These are phyloP conservation scores for Hippophae gyantsensis DNA, from an alignment of 306 rosid genomes.

Conservation along the genomic window DNA sequence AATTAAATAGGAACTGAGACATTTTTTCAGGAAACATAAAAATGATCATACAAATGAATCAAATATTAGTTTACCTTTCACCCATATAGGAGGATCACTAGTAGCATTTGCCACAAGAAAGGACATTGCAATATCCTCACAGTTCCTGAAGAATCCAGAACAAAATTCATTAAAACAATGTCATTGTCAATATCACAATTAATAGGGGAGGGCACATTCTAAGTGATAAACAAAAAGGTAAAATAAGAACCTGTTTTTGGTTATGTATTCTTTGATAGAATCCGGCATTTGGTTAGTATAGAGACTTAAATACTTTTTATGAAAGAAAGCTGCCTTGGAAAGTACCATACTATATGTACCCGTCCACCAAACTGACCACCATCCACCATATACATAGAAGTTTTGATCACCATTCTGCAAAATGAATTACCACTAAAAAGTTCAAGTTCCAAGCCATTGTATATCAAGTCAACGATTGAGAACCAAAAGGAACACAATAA, in stretches of 20 bases:
- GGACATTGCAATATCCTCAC: conserved; percentile 99
- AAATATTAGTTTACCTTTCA: conserved; percentile 51
- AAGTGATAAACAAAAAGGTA: conserved; percentile 1
- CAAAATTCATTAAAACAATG: not conserved
- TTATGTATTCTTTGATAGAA: conserved; percentile 62
- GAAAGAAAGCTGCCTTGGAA: conserved; percentile 96
- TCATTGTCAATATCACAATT: not conserved
- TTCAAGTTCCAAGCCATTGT: not conserved
- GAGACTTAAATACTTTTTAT: conserved; percentile 68
- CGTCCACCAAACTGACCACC: conserved; percentile 99
- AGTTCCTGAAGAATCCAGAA: conserved; percentile 57
- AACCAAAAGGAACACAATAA: not conserved
- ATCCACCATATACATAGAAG: conserved; percentile 66
- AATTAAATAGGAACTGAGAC: no score
- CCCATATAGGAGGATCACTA: conserved; percentile 96
- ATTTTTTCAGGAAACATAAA: not conserved
- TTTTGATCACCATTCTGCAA: conserved; percentile 44
- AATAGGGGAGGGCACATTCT: not conserved
- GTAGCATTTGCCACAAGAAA: conserved; percentile 89
- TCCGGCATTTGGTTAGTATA: conserved; percentile 82
- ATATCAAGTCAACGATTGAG: not conserved
- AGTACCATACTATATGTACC: conserved; percentile 94
- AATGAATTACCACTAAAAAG: conserved; percentile 6
- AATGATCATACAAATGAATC: not conserved
- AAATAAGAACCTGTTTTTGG: conserved; percentile 55